phyloP scores from a whole-genome alignment of 352 stramenopile genomes.

The Phytophthora sp. region DNA sequence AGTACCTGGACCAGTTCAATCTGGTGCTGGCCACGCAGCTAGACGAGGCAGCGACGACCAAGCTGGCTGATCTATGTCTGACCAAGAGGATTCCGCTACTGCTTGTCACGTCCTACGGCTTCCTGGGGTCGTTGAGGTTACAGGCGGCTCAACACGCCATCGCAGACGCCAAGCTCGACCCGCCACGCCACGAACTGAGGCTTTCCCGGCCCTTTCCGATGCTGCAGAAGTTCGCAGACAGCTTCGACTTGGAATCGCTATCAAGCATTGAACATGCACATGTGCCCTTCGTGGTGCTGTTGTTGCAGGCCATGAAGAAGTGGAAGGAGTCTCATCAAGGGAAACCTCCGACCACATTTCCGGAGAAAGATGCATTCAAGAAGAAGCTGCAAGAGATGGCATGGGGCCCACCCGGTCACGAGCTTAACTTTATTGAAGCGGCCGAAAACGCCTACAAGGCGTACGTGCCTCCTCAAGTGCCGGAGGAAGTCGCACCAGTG shows the following conservation, averaged over 20 bases:
- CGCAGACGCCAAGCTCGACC: conserved; percentile 90
- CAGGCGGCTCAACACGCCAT: conserved; percentile 87
- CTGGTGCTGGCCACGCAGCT: conserved; percentile 91
- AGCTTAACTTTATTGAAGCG: conserved; percentile 98
- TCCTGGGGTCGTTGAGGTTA: conserved; percentile 93
- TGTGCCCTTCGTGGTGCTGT: conserved; percentile 94
- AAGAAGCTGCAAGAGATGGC: conserved; percentile 65
- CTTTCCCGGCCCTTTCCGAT: conserved; percentile 78
- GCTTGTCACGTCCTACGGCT: conserved; percentile 87
- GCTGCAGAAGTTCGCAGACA: conserved; percentile 58
- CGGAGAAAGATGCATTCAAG: conserved; percentile 94
- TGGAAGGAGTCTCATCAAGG: conserved; percentile 62
- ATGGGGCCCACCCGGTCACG: conserved; percentile 60
- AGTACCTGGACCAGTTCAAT: conserved; percentile 73
- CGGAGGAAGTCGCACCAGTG: conserved; percentile 79
- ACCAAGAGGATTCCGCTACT: conserved; percentile 83
- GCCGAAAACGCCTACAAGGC: conserved; percentile 92
- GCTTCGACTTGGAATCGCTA: conserved; percentile 73
- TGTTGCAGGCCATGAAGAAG: conserved; percentile 72
- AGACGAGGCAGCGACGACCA: conserved; percentile 54
- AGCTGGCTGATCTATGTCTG: conserved; percentile 77
- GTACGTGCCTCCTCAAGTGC: conserved; percentile 84
- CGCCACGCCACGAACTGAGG: conserved; percentile 89
- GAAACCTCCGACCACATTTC: conserved; percentile 69
- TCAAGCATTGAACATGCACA: conserved; percentile 90